A percentile compares a stretch with the other conserved stretches of the same genome.
phyloP scores from a whole-genome alignment of 225 moss, liverwort and hornwort species.

The Rhytidiadelphus loreus region DNA sequence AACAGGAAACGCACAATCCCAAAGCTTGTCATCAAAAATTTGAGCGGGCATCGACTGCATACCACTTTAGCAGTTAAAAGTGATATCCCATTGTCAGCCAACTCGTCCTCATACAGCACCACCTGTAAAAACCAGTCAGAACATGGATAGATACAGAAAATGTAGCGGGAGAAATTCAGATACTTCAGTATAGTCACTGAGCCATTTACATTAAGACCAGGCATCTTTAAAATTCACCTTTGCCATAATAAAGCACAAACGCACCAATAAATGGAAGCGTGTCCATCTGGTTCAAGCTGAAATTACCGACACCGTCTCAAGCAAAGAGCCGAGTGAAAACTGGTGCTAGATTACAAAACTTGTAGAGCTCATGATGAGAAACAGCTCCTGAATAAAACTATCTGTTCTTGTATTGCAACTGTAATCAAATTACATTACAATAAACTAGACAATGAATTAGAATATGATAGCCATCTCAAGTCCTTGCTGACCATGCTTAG shows the following conservation, averaged over 20 bases:
- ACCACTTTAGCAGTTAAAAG: conserved; percentile 87
- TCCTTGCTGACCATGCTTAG: not conserved
- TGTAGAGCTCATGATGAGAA: not conserved
- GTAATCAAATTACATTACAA: not conserved
- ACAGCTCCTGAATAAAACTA: not conserved
- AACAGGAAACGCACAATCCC: not conserved
- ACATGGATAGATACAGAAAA: not conserved
- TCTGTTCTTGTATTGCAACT: not conserved
- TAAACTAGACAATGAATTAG: not conserved
- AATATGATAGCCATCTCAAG: not conserved
- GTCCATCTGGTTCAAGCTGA: not conserved
- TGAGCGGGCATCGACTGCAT: not conserved
- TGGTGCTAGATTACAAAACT: not conserved
- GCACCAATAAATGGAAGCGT: not conserved
- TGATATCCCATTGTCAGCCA: conserved; percentile 85
- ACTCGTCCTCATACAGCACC: conserved; percentile 81
- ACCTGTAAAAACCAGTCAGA: conserved; percentile 35
- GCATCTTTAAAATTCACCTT: not conserved
- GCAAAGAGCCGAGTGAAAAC: not conserved
- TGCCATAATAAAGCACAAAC: not conserved
- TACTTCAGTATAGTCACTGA: not conserved
- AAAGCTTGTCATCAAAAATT: not conserved
- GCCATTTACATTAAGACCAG: not conserved
- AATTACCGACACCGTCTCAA: not conserved
- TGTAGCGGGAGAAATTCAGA: not conserved